Base-by-base conservation (phyloP, 139 green algal species). In the Marvania coccoides region DNA sequence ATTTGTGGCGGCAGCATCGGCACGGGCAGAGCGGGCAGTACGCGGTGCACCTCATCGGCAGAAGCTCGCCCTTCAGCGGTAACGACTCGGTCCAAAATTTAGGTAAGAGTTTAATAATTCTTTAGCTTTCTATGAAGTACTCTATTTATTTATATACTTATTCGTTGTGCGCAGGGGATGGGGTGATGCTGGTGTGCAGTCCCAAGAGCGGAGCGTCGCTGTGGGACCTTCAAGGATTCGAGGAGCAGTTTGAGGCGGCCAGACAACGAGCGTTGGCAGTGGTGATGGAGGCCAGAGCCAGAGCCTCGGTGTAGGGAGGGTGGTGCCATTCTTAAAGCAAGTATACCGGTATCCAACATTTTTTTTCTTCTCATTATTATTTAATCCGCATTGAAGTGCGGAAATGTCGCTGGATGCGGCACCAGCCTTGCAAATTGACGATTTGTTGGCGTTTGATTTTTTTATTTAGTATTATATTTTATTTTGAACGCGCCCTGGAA, bases 51-150 rank as follows among this genome's bases (percentile, higher is more conserved):
- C 69, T 96, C 15, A 92, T 95, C 54, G 47, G 69, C 5, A 72
- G 88, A 7, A 88, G 75, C 65, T 92, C 83, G 0, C 80, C 80
- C 2, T 94, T 95, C 64, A 87, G 73, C 68, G 90, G 90, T 40
- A 62, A 61, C 8, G 90, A 96, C 63, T 81, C 83, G 60, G 67
- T 85, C 3, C 63, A 53, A 5, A 48, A 42, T 19, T 68, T 63
- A 31, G 73, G 79, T 47, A 45, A 39, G 7, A n/a, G n/a, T n/a
- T n/a, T n/a, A n/a, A n/a, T n/a, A n/a, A n/a, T n/a, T n/a, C n/a
- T n/a, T 23, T 6, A 28, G 14, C 35, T n/a, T 13, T 13, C 10
- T 14, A 10, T 69, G 45, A 31, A 24, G 15, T n/a, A 36, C 4
- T 57, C 4, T 5, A 4, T 35, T 10, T 9, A 42, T 56, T 40